These are phyloP conservation scores for Cladosporium sp. DNA, from an alignment of 2,329 filamentous ascomycete genomes.

Conservation along the genomic window DNA sequence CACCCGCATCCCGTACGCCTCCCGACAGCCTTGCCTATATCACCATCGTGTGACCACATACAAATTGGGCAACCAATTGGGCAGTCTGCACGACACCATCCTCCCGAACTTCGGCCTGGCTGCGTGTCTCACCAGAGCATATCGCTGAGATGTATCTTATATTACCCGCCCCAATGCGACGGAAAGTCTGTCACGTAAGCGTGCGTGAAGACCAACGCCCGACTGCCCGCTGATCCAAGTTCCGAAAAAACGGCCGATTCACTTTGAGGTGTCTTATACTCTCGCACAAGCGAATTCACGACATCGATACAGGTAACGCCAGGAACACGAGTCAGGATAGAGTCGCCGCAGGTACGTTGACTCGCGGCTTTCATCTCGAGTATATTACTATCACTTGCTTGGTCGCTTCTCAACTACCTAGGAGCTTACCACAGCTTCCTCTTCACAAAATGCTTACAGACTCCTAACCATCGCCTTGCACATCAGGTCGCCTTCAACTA, in stretches of 20 bases:
- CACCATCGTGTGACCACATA: constrained; percentile 12
- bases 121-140: not conserved
- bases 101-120: not conserved
- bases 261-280: not conserved
- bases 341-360: not conserved
- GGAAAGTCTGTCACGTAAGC: not conserved
- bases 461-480: not conserved
- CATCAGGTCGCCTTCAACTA: not conserved
- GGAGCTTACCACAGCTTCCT: not conserved
- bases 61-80: not conserved
- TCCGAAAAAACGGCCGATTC: not conserved
- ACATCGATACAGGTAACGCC: not conserved
- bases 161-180: not conserved
- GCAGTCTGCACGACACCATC: not conserved
- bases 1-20: not conserved
- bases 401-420: not conserved
- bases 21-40: not conserved
- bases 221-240: not conserved
- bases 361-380: not conserved
- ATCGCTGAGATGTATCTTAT: not conserved
- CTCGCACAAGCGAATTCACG: not conserved
- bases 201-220: not conserved
- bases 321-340: not conserved
- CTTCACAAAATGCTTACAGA: not conserved
- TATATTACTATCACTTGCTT: not conserved